These are phyloP conservation scores for Fusarium marasasianum DNA, from an alignment of 2,329 filamentous ascomycete species.

Conservation along the genomic window DNA sequence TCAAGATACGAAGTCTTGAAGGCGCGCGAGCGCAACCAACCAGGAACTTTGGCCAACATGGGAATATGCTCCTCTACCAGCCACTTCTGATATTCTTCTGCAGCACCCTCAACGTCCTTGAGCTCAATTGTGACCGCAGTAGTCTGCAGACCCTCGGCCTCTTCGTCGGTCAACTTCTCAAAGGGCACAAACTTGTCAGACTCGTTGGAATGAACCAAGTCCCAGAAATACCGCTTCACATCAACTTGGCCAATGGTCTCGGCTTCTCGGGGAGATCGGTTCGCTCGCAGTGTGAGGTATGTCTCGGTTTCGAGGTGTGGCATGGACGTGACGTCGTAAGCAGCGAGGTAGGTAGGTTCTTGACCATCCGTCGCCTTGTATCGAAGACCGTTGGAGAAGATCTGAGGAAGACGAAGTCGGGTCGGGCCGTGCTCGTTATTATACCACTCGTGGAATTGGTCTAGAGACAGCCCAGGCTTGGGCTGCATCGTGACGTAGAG, in stretches of 20 bases:
- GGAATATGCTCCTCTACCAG: slow-evolving; percentile 78
- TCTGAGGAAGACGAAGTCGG: slow-evolving; percentile 78
- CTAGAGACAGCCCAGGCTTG: slow-evolving; percentile 67
- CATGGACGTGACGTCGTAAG: slow-evolving; percentile 85
- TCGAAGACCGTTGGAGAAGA: slow-evolving; percentile 80
- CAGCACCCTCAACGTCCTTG: slow-evolving; percentile 58
- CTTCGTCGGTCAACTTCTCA: slow-evolving; percentile 67
- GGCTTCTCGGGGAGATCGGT: slow-evolving; percentile 63
- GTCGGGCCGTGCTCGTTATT: slow-evolving; percentile 91
- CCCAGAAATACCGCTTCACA: slow-evolving; percentile 77
- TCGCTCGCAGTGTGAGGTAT: slow-evolving; percentile 73
- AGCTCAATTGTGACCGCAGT: slow-evolving; percentile 69
- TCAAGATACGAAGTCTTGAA: slow-evolving; percentile 75
- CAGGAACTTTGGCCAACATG: slow-evolving; percentile 77
- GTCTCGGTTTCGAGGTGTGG: slow-evolving; percentile 72
- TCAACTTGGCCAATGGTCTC: slow-evolving; percentile 65
- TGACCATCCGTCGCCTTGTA: slow-evolving; percentile 74
- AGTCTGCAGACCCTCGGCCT: slow-evolving; percentile 68
- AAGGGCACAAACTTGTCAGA: slow-evolving; percentile 66
- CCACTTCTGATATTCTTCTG: slow-evolving; percentile 71
- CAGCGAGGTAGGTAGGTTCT: slow-evolving; percentile 76
- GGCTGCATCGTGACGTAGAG: slow-evolving; percentile 91
- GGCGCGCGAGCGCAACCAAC: slow-evolving; percentile 79
- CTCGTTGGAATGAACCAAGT: slow-evolving; percentile 67
- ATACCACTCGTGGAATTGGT: slow-evolving; percentile 91